A percentile compares a stretch with the other conserved stretches of the same genome.
Evolutionary conservation across 495 filamentous ascomycete genomes (phyloP).

Genomic region (Penicillium subrubescens): DNA sequence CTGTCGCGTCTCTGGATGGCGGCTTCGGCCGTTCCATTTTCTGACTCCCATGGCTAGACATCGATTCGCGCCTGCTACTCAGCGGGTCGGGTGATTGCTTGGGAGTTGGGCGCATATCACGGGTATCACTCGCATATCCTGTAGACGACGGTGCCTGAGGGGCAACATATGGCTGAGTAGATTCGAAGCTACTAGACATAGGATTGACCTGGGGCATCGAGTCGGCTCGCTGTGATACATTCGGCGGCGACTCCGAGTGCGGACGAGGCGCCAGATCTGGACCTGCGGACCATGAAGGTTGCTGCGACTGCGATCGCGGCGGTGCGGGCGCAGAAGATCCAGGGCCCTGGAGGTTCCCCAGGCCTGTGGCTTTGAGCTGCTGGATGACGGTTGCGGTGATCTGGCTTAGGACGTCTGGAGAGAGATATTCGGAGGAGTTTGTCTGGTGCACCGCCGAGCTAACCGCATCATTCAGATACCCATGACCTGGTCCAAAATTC

Average conservation of each 20-base stretch:
- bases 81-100: conserved; percentile 26
- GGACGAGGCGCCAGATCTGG: conserved; percentile 30
- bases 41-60: conserved; percentile 41
- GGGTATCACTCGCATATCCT: conserved; percentile 27
- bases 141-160: conserved; percentile 13
- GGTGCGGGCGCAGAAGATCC: conserved; percentile 24
- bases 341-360: conserved; percentile 36
- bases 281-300: conserved; percentile 34
- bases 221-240: conserved; percentile 20
- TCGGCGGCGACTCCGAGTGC: conserved; percentile 34
- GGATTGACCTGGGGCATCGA: conserved; percentile 26
- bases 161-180: conserved; percentile 46
- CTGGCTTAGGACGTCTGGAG: conserved; percentile 53
- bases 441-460: conserved; percentile 45
- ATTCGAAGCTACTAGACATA: conserved; percentile 32
- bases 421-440: conserved; percentile 40
- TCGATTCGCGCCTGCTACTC: conserved; percentile 28
- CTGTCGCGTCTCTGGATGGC: conserved; percentile 48
- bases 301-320: conserved; percentile 35
- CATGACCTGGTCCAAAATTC: conserved; percentile 11
- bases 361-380: conserved; percentile 49
- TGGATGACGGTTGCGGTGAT: conserved; percentile 57
- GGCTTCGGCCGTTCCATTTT: conserved; percentile 45
- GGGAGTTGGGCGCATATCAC: conserved; percentile 29
- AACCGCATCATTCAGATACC: conserved; percentile 52